These are phyloP conservation scores for Cutaneotrichosporon spelunceum DNA, from an alignment of 1,284 basidiomycete genomes.

Conservation along the genomic window DNA sequence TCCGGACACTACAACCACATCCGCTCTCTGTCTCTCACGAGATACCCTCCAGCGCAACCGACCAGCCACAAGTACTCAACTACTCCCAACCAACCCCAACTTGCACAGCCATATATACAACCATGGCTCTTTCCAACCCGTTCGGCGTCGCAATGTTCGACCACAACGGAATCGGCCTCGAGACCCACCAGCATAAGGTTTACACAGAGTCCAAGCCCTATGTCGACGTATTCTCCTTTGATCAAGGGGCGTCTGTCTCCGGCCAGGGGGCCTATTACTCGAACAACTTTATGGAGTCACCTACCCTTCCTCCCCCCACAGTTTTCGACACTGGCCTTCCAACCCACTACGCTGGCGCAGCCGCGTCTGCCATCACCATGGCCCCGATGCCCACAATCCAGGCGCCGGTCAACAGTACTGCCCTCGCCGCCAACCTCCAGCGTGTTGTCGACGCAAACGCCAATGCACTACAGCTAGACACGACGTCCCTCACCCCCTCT, in stretches of 20 bases:
- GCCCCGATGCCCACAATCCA: neutral
- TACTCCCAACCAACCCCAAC: neutral
- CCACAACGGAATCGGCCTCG: neutral
- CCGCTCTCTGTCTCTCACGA: neutral
- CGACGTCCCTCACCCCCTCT: conserved; percentile 9
- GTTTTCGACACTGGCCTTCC: conserved; percentile 18
- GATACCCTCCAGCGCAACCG: neutral
- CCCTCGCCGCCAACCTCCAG: neutral
- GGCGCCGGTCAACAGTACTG: neutral
- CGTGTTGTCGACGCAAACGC: neutral
- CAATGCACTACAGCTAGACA: conserved; percentile 22
- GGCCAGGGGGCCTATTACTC: neutral
- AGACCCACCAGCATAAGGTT: conserved; percentile 11
- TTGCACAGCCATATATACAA: neutral
- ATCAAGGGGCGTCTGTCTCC: neutral
- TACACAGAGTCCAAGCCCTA: neutral
- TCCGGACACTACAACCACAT: neutral
- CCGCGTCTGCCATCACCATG: neutral
- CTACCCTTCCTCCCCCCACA: conserved; percentile 8
- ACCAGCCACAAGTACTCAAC: neutral
- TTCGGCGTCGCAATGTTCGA: neutral
- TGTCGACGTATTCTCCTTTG: conserved; percentile 7
- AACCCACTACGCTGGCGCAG: neutral
- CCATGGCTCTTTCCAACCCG: neutral
- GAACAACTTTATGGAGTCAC: conserved; percentile 8